These are phyloP conservation scores for Ehretia macrophylla DNA, from an alignment of 257 asterid species.

Conservation along the genomic window DNA sequence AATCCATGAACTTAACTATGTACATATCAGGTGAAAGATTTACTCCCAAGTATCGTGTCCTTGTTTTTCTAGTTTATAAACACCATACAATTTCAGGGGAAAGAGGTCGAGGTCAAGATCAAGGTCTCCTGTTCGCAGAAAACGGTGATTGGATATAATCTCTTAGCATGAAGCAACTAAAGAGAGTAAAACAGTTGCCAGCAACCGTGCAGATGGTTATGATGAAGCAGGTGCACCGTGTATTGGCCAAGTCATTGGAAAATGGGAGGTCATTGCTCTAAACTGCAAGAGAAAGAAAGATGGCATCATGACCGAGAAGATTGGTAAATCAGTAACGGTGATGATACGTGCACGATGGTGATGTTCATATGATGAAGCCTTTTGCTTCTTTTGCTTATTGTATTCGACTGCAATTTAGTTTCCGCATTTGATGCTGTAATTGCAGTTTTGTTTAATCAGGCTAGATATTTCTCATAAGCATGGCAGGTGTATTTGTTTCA, in stretches of 20 bases:
- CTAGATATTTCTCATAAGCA: too few relatives aligned
- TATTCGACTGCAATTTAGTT: neutral
- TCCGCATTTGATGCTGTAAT: neutral
- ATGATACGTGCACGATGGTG: neutral
- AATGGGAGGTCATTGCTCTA: neutral
- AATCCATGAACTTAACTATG: conserved; percentile 22
- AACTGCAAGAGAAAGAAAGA: conserved; percentile 1
- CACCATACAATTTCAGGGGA: conserved; percentile 48
- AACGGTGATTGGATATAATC: conserved; percentile 21
- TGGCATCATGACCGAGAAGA: neutral
- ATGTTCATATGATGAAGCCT: neutral
- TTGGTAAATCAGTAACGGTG: neutral
- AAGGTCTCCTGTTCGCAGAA: conserved; percentile 67
- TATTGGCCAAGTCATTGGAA: neutral
- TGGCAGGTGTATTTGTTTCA: too few relatives aligned
- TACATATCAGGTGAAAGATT: conserved; percentile 51
- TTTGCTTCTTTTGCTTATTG: neutral
- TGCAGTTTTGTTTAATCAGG: neutral
- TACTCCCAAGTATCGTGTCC: neutral
- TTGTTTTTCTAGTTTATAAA: conserved; percentile 19
- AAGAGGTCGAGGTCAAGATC: conserved; percentile 62
- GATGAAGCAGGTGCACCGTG: neutral
- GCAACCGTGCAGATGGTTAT: neutral
- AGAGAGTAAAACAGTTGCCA: neutral
- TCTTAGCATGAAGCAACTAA: neutral